Percentiles rank a stretch among this genome's conserved stretches.
These are phyloP conservation scores for Simplicillium sp. DNA, from an alignment of 2,329 filamentous ascomycete genomes.

Conservation along the genomic window DNA sequence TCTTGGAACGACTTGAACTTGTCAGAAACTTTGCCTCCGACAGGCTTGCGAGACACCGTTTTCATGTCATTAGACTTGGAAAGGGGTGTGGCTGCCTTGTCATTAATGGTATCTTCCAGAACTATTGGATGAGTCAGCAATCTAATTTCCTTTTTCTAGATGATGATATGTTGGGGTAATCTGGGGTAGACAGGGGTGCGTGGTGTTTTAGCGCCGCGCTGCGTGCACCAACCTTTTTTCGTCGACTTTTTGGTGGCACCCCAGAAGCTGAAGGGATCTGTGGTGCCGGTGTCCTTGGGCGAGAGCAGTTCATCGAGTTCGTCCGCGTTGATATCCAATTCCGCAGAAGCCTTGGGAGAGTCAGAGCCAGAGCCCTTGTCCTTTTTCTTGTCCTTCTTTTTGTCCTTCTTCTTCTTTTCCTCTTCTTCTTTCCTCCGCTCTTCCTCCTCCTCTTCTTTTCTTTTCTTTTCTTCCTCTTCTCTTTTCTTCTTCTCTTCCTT, in stretches of 20 bases:
- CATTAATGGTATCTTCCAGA: conserved; percentile 32
- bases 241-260: conserved; percentile 33
- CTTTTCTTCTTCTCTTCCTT: conserved; percentile 1
- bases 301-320: conserved; percentile 33
- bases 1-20: conserved; percentile 48
- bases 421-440: conserved; percentile 11
- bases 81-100: conserved; percentile 30
- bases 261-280: conserved; percentile 48
- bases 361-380: conserved; percentile 10
- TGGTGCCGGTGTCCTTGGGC: conserved; percentile 19
- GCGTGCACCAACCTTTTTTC: conserved; percentile 27
- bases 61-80: conserved; percentile 22
- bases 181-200: conserved; percentile 12
- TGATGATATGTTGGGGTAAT: conserved; percentile 8
- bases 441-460: conserved; percentile 10
- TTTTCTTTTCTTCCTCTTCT: conserved; percentile 9
- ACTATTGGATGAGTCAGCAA: conserved; percentile 39
- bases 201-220: background rate
- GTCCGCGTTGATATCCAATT: conserved; percentile 27
- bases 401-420: conserved; percentile 10
- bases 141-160: conserved; percentile 27
- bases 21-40: conserved; percentile 44
- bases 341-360: conserved; percentile 9
- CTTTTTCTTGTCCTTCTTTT: conserved; percentile 15
- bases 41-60: conserved; percentile 39